These are phyloP conservation scores for Hypoxylon sp. DNA, from an alignment of 2,329 filamentous ascomycete genomes.

Conservation along the genomic window DNA sequence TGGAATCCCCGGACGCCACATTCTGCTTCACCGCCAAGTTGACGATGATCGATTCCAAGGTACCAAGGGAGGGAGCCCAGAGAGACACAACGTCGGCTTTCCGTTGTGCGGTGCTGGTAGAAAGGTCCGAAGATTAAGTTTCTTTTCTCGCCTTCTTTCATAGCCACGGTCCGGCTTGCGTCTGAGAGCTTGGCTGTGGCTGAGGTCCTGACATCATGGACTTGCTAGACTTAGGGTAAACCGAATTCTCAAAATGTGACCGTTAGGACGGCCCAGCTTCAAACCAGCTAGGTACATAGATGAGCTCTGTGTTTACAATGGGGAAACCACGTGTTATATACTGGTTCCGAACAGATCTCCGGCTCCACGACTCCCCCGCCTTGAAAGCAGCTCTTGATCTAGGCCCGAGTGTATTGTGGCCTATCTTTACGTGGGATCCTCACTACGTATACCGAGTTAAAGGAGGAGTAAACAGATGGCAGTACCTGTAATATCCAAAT, in stretches of 20 bases:
- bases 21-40: constrained; percentile 4
- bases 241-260: neutral
- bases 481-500: constrained; percentile 70
- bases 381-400: constrained; percentile 79
- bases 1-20: neutral
- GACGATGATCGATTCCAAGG: neutral
- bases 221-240: constrained; percentile 12
- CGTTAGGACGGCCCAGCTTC: neutral
- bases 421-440: constrained; percentile 85
- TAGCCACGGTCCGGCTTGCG: constrained; percentile 22
- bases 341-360: constrained; percentile 84
- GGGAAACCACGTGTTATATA: constrained; percentile 73
- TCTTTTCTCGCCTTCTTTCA: constrained; percentile 21
- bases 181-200: constrained; percentile 34
- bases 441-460: constrained; percentile 82
- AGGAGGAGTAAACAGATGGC: constrained; percentile 80
- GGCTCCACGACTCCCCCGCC: constrained; percentile 82
- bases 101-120: neutral
- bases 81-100: neutral
- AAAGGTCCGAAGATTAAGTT: neutral
- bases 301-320: constrained; percentile 49
- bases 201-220: constrained; percentile 48
- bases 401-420: constrained; percentile 77
- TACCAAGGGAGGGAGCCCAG: neutral
- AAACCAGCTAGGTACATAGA: constrained; percentile 26